These are phyloP conservation scores for Colletotrichum acutatum DNA, from an alignment of 2,329 filamentous ascomycete genomes.

Conservation along the genomic window DNA sequence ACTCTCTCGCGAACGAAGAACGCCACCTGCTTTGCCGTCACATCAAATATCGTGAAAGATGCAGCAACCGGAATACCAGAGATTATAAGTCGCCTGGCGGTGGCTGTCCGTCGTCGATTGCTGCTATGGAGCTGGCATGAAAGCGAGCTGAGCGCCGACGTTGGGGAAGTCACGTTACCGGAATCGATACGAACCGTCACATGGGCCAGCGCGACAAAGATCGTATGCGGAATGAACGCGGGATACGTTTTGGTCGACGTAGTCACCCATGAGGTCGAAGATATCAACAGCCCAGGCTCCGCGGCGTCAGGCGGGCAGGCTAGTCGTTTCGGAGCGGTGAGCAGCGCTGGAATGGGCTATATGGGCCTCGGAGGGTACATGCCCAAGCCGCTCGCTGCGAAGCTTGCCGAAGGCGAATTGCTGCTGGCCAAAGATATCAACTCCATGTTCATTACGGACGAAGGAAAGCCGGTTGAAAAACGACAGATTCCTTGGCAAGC, in stretches of 20 bases:
- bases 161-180: conserved; percentile 80
- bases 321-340: conserved; percentile 84
- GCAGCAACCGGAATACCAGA: conserved; percentile 86
- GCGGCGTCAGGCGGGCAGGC: conserved; percentile 71
- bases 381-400: conserved; percentile 88
- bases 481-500: conserved; percentile 91
- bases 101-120: conserved; percentile 91
- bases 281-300: conserved; percentile 82
- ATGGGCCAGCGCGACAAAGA: conserved; percentile 87
- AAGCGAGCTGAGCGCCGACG: conserved; percentile 82
- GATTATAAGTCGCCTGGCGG: conserved; percentile 90
- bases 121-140: conserved; percentile 97
- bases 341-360: conserved; percentile 91
- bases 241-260: conserved; percentile 93
- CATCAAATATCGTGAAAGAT: conserved; percentile 95
- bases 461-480: conserved; percentile 84
- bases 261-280: conserved; percentile 75
- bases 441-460: conserved; percentile 87
- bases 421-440: conserved; percentile 98
- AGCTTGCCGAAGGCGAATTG: conserved; percentile 84
- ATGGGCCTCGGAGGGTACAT: conserved; percentile 94
- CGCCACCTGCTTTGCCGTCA: conserved; percentile 90
- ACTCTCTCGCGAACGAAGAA: conserved; percentile 85
- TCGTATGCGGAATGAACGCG: conserved; percentile 91
- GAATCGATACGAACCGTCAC: conserved; percentile 89